Percentiles rank a stretch among this genome's conserved stretches.
Conservation (phyloP, 495 filamentous ascomycete genomes). For the Neurospora sp. region DNA sequence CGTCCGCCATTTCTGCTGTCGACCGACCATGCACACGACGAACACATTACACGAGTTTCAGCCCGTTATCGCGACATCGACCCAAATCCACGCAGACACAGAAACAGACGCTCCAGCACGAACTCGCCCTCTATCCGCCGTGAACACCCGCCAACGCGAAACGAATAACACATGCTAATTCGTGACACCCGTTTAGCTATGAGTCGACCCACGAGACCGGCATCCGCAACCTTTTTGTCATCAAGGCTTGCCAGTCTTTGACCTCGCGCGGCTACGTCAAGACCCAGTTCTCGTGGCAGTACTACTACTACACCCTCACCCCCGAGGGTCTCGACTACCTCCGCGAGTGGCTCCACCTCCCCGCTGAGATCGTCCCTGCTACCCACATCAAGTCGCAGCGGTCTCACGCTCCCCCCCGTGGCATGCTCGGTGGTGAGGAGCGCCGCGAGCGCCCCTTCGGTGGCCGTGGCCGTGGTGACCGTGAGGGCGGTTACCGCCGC, state of each 20-base stretch:
- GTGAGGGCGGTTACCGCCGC: conserved; percentile 87
- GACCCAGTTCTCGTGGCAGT: conserved; percentile 99
- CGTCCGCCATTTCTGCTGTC: background rate
- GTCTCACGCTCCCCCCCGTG: conserved; percentile 93
- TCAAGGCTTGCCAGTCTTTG: conserved; percentile 97
- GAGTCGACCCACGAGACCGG: conserved; percentile 29
- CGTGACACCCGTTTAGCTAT: conserved; percentile 16
- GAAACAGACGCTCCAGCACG: background rate
- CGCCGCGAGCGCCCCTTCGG: conserved; percentile 59
- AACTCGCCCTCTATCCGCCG: background rate
- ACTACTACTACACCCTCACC: conserved; percentile 99
- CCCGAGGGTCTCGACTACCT: conserved; percentile 99
- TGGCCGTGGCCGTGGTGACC: conserved; percentile 58
- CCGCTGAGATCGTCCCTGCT: conserved; percentile 97
- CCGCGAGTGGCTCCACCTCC: conserved; percentile 99
- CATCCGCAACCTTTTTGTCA: conserved; percentile 96
- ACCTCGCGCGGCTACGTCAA: conserved; percentile 96
- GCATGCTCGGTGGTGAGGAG: conserved; percentile 95
- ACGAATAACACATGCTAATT: conserved; percentile 17
- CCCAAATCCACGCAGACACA: conserved; percentile 10
- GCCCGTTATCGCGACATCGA: conserved; percentile 73
- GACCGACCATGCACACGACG: background rate
- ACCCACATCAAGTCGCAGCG: conserved; percentile 99
- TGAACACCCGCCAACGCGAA: background rate
- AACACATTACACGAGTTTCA: background rate